Percentiles rank a stretch among this genome's conserved stretches.
These are phyloP conservation scores for Tricholoma bakamatsutake DNA, from an alignment of 768 basidiomycete species.

Conservation along the genomic window DNA sequence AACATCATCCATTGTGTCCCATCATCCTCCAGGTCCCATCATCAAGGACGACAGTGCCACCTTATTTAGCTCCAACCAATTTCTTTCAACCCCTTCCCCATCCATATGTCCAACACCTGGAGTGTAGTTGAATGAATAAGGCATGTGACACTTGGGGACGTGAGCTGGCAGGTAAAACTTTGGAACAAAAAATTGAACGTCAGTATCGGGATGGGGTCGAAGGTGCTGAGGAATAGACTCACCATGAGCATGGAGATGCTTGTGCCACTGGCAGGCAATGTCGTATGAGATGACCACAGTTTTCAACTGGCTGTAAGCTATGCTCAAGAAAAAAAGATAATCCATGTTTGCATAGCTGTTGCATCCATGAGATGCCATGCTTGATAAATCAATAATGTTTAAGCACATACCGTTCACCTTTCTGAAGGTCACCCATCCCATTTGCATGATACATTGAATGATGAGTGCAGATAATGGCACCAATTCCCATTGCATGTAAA, in stretches of 20 bases:
- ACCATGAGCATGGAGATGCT: too few species aligned
- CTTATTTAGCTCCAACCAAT: slow-evolving; percentile 24
- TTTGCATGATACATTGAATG: slow-evolving; percentile 13
- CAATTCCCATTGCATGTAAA: slow-evolving; percentile 15
- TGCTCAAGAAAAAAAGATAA: slow-evolving; percentile 15
- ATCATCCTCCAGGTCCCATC: slow-evolving; percentile 16
- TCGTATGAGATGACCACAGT: too few species aligned
- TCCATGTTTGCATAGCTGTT: slow-evolving; percentile 16
- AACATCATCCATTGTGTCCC: slow-evolving; percentile 22
- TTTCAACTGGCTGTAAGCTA: slow-evolving; percentile 23
- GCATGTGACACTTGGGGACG: too few species aligned
- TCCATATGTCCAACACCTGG: slow-evolving; percentile 22
- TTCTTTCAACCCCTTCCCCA: slow-evolving; percentile 28
- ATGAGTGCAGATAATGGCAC: slow-evolving; percentile 11
- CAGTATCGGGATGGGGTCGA: slow-evolving; percentile 13
- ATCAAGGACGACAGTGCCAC: slow-evolving; percentile 8
- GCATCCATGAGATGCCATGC: not conserved
- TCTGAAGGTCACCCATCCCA: too few species aligned
- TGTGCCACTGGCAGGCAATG: slow-evolving; percentile 21
- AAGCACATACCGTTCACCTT: slow-evolving; percentile 4
- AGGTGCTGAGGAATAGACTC: not conserved
- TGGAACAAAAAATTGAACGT: slow-evolving; percentile 29
- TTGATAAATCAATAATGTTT: not conserved
- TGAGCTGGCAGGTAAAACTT: slow-evolving; percentile 3
- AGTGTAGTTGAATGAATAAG: not conserved